Evolutionary conservation across 805 yeast genomes (phyloP), one percentile per base, ranked within the genome.

Genomic region (Schwanniomyces sp.): DNA sequence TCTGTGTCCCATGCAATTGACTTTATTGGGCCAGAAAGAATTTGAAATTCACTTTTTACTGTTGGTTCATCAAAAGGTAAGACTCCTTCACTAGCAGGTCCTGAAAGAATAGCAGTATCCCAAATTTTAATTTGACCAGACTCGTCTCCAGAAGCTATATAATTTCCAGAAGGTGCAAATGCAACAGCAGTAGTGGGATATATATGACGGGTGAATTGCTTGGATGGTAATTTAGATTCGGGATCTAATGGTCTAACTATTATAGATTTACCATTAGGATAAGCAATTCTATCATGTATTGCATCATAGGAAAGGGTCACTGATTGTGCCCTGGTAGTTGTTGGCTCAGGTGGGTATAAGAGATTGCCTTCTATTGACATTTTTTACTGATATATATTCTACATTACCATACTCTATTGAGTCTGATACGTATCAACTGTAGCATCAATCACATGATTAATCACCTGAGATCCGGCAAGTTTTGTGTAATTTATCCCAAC

Each of bases 1-100:
- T 92, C 99, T 25, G 85, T 85, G 64, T 94, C 98, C 98, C 98
- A 92, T 1, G 89, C 85, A 51, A 92, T 72, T 51, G 88, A 91
- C 55, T 80, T 86, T 59, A 94, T 83, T 7, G 88, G 80, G 4
- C 97, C 97, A 34, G 86, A 79, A 46, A 92, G 78, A 25, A 91
- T 82, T 52, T 81, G 87, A 62, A 82, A 88, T 56, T 91, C 96
- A 48, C 91, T 85, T 68, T 92, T 92, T 41, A 88, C 67, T 18
- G 75, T 62, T 45, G 84, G 78, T 51, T 73, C 76, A n/a, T 63
- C 71, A 52, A 64, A 66, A 30, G 62, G 55, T 36, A 71, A 76
- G 29, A 79, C 81, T 24, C 57, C 56, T 32, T 56, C 56, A 10
- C 48, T 47, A 9, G 45, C 57, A 2, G 54, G 46, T 6, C 43